Evolutionary conservation across 1,139 yeast genomes (phyloP).

Genomic region (Ogataea hybrid): DNA sequence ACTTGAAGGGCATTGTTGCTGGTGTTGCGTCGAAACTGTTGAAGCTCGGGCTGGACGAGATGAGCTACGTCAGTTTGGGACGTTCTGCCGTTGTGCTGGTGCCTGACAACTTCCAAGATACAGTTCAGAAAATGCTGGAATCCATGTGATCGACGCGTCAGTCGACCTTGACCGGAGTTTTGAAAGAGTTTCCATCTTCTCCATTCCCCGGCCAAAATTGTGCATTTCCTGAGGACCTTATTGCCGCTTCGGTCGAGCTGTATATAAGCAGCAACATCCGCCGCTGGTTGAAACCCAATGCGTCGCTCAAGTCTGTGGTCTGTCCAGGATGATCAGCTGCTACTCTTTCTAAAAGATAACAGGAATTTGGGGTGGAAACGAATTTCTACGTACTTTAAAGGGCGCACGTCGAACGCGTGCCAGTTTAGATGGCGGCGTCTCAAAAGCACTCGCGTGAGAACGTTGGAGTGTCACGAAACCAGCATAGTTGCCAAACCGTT

Average conservation of each 20-base stretch:
- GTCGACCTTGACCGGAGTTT: conserved; percentile 6
- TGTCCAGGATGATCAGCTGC: conserved; percentile 65
- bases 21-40: conserved; percentile 57
- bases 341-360: conserved; percentile 68
- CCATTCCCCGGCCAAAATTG: neutral
- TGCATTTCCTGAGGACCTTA: neutral
- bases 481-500: conserved; percentile 1
- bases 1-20: conserved; percentile 66
- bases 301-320: conserved; percentile 53
- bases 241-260: neutral
- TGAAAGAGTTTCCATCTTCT: conserved; percentile 1
- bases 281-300: neutral
- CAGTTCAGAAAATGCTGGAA: conserved; percentile 10
- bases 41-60: conserved; percentile 38
- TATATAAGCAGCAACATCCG: neutral
- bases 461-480: neutral
- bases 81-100: conserved; percentile 59
- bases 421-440: conserved; percentile 81
- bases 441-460: conserved; percentile 29
- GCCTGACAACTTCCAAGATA: conserved; percentile 41
- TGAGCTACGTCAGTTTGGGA: conserved; percentile 65
- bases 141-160: conserved; percentile 3
- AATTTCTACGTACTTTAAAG: conserved; percentile 64
- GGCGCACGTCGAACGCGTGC: conserved; percentile 80
- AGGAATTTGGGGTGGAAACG: conserved; percentile 82